Base-by-base conservation (phyloP, 768 basidiomycete species). In the Boletus barrowsii region DNA sequence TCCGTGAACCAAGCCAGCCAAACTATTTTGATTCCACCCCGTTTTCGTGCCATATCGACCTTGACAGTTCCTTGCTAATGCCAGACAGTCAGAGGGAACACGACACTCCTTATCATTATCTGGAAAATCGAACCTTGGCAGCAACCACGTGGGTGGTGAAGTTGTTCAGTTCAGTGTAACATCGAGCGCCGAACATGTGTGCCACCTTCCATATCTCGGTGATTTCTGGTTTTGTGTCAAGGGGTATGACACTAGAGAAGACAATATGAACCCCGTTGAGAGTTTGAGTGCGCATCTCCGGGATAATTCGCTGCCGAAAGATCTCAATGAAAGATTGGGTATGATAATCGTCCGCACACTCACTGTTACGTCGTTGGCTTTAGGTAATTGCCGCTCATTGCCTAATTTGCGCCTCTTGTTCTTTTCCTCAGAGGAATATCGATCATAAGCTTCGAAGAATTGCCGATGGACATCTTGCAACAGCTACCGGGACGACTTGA, bases 161-260 rank as follows among this genome's bases (percentile, higher is more conserved):
- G 26, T 68, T 70, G 5, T 77, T 78, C 39, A 97, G 67, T 58
- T 92, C 86, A 15, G 80, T 86, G 44, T 84, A 80, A 69, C 88
- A 91, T 44, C 76, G 77, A 3, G 96, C 96, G 10, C 96, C 96
- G 62, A 97, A 98, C 73, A 89, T 86, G 45, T 81, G 79, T 13
- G 96, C 93, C 68, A 87, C 78, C 60, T 82, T 79, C 93, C 93
- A 96, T 47, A 93, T 83, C 62, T 93, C 92, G 47, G 82, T 90
- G 45, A 78, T 76, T 68, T 93, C 87, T 36, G 92, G 88, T 52
- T 74, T 77, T 4, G 84, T 86, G 62, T 93, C 88, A n/a, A 95
- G 80, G 5, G 96, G 94, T 52, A 98, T 94, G 39, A 99, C 84
- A 53, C 94, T 92, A 1, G 96, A 98, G 72, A 99, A 98, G 35